Base-by-base conservation (phyloP, 179 eudicot species). In the Sideroxylon spinosum region DNA sequence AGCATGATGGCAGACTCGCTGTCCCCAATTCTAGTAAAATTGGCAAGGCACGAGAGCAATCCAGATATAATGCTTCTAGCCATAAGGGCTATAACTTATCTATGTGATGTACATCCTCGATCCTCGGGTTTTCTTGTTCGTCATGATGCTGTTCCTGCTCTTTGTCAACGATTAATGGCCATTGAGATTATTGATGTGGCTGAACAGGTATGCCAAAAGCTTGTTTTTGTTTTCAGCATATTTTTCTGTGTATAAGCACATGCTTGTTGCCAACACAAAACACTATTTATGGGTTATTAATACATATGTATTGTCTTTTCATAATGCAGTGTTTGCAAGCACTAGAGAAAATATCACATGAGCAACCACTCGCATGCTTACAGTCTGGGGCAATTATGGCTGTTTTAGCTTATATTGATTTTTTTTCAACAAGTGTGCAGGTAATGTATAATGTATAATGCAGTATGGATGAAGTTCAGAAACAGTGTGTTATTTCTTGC, bases 371-470 rank as follows among this genome's bases (percentile, higher is more conserved):
- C 68, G 87, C 86, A 5, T 95, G 98, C 88, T 81, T 95, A 80
- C 87, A 87, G 71, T 81, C 97, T 29, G 98, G 98, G 76, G 92
- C 92, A 16, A 84, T 93, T 59, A 88, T 88, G 91, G 95, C 98
- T 73, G 97, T 88, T 82, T 82, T 95, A 79, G 85, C 81, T 75
- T 90, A 84, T 79, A 91, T 95, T 73, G 98, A 91, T 81, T 95
- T 95, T 91, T 93, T 93, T 81, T 85, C 98, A 37, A 95, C 98
- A 23, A 89, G 89, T 81, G 87, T 89, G 64, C 98, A 93, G 97
- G 98, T 93, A 87, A 72, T 52, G n/a, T 13, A 49, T 93, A 87
- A 72, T 52, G n/a, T 13, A 49, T 13, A 23, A 49, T 5, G 3
- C 10, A 57, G 56, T 29, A 1, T 44, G 46, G 17, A 22, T 67